Evolutionary conservation across 169 alveolate genomes (phyloP).

Genomic region (Cryptosporidium canis): DNA sequence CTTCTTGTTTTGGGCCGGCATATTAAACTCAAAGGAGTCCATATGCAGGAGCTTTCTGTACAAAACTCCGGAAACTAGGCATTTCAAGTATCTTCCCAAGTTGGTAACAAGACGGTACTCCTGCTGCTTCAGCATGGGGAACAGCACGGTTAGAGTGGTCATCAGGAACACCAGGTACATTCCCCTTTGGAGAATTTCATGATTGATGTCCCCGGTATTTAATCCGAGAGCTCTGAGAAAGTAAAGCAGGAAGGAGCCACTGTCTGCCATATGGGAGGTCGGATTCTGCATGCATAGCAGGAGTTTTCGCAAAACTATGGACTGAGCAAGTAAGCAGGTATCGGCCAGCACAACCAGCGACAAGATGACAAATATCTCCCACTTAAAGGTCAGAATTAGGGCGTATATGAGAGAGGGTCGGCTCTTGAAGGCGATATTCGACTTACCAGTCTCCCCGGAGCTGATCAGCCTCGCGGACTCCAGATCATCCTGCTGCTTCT

Average conservation of each 20-base stretch:
- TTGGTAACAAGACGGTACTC: constrained; percentile 50
- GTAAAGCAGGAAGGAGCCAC: background rate
- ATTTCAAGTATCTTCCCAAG: constrained; percentile 44
- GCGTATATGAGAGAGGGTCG: constrained; percentile 22
- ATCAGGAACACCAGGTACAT: constrained; percentile 17
- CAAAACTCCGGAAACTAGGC: constrained; percentile 55
- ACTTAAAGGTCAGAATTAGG: constrained; percentile 27
- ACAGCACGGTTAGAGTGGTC: constrained; percentile 32
- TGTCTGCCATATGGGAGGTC: background rate
- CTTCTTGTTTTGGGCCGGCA: constrained; percentile 8
- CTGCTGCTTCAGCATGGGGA: constrained; percentile 59
- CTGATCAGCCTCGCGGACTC: background rate
- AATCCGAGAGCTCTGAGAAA: background rate
- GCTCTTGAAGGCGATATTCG: background rate
- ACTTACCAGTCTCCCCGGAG: background rate
- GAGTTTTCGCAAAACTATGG: constrained; percentile 40
- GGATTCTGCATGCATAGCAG: constrained; percentile 42
- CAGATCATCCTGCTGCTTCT: background rate
- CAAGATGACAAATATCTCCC: constrained; percentile 25
- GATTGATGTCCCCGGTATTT: background rate
- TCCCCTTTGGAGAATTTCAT: background rate
- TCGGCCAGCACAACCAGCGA: constrained; percentile 42
- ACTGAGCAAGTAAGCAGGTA: constrained; percentile 48
- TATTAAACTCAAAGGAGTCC: constrained; percentile 43
- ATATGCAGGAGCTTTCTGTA: constrained; percentile 32